Base-by-base conservation (phyloP, 495 filamentous ascomycete genomes). In the Apodospora peruviana region DNA sequence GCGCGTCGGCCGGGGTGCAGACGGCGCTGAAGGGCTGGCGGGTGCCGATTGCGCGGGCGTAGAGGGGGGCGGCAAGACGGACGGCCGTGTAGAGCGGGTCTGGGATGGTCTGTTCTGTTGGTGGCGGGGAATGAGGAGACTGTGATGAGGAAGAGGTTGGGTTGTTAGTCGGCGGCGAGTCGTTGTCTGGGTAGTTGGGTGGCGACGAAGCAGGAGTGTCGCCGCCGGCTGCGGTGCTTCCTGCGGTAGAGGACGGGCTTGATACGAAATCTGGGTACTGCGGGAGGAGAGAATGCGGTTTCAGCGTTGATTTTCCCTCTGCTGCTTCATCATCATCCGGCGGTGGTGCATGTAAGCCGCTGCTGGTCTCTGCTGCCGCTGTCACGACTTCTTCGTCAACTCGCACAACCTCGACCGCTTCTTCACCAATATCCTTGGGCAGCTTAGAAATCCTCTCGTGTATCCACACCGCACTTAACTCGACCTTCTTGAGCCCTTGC, bases 1-100 rank as follows among this genome's bases (percentile, higher is more conserved):
- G 35, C n/a, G 56, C 48, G 23, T 61, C 55, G 11, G 44, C 21
- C 14, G 50, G 18, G 14, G 37, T 35, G 37, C 56, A 56, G 11
- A 47, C 40, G 4, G 19, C 17, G 24, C 49, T 51, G n/a, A 56
- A 40, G 1, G 59, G 59, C 17, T 36, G 44, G 0, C 53, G 52
- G 4, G 29, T 46, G 12, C 44, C 37, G 43, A 61, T 55, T 17
- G 59, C 59, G 1, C 50, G 47, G 19, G 52, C 51, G 45, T 58
- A 61, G 9, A 61, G 25, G 3, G 47, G 50, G 2, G 55, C 55
- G 16, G 52, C 45, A 11, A 55, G 32, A 1, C 59, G 55, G 19
- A 61, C 51, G 12, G 46, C 43, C 2, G 39, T 12, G 41, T 61
- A 58, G 17, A 61, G 38, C 16, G 34, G 35, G 39, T 61, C 56